phyloP scores from a whole-genome alignment of 345 rosid species.

The Rhodamnia argentea region DNA sequence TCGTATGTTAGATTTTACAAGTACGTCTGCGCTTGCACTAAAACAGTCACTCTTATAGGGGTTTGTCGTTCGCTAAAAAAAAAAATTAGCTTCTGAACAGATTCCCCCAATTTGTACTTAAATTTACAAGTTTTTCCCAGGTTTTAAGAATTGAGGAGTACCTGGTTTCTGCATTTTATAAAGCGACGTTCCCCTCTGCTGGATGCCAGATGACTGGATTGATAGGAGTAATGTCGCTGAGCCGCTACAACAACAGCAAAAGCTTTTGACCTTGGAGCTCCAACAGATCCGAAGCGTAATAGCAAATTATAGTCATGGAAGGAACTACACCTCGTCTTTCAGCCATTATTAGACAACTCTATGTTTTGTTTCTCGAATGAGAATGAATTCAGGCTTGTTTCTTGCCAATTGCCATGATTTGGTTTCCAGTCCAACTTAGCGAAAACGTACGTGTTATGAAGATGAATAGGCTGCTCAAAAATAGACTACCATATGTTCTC shows the following conservation, averaged over 20 bases:
- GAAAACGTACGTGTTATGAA: rapidly evolving
- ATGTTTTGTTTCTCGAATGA: neutral
- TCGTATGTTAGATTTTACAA: neutral
- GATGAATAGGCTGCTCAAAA: neutral
- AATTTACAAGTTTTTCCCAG: neutral
- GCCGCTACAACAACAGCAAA: rapidly evolving
- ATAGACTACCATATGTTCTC: neutral
- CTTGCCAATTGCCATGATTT: neutral
- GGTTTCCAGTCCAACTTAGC: neutral
- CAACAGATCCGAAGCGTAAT: neutral
- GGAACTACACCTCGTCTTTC: neutral
- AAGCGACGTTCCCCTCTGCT: neutral
- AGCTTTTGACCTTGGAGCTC: neutral
- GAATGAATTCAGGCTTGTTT: neutral
- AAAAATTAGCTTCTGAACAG: neutral
- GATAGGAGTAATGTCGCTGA: rapidly evolving
- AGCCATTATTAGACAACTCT: neutral
- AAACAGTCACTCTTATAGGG: neutral
- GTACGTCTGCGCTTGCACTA: neutral
- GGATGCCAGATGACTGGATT: neutral
- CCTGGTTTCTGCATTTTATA: neutral
- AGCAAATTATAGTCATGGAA: neutral
- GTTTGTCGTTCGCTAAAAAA: neutral
- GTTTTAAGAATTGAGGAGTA: neutral
- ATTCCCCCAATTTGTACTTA: neutral